A percentile compares a stretch with the other conserved stretches of the same genome.
Conservation (phyloP, 2,329 filamentous ascomycete genomes). For the Kalmusia sp. region DNA sequence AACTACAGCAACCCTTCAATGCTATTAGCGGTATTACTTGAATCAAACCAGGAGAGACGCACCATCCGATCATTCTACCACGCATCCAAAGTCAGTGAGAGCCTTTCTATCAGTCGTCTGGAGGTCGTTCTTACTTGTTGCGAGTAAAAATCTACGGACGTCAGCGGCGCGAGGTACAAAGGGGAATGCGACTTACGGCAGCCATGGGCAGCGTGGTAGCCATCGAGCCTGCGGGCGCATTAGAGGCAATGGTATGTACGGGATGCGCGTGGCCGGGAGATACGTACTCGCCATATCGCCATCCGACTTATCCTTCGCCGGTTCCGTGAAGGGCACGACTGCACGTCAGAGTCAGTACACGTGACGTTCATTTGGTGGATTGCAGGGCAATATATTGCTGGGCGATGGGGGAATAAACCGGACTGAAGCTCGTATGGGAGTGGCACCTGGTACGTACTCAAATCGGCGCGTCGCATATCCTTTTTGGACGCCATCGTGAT, state of each 20-base stretch:
- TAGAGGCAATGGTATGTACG: conserved; percentile 11
- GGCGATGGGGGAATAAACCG: conserved; percentile 1
- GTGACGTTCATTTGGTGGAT: conserved; percentile 25
- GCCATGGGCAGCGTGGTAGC: conserved; percentile 91
- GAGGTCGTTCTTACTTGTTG: conserved; percentile 69
- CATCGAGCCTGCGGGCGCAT: conserved; percentile 62
- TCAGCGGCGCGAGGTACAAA: conserved; percentile 32
- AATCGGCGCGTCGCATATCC: conserved; percentile 77
- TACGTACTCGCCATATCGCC: conserved; percentile 73
- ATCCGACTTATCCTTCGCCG: conserved; percentile 67
- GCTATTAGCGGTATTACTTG: conserved; percentile 23
- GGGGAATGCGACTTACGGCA: conserved; percentile 62
- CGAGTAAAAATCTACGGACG: conserved; percentile 78
- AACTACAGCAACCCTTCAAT: conserved; percentile 70
- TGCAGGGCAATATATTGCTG: no score
- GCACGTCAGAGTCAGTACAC: conserved; percentile 30
- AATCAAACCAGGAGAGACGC: conserved; percentile 26
- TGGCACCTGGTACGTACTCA: conserved; percentile 64
- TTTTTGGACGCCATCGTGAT: conserved; percentile 71
- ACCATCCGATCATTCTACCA: conserved; percentile 69
- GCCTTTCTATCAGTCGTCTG: conserved; percentile 12
- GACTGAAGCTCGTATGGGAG: background rate
- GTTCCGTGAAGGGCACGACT: conserved; percentile 91
- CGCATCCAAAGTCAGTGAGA: conserved; percentile 28
- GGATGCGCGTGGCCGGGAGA: no score